Evolutionary conservation across 1,139 yeast species (phyloP).

Genomic region (Saccharomyces pastorianus): DNA sequence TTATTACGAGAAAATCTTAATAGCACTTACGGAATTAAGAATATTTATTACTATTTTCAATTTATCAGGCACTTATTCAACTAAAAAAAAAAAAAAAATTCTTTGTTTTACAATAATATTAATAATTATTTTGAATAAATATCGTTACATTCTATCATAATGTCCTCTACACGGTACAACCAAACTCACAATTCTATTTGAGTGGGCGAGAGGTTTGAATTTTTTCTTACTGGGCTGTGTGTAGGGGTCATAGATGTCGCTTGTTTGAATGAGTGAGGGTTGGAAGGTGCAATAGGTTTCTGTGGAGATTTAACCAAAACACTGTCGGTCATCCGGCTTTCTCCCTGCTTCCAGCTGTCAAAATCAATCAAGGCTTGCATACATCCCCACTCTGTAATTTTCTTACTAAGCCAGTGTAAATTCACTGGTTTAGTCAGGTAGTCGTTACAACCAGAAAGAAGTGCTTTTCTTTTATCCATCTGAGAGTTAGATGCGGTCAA

Average conservation of each 20-base stretch:
- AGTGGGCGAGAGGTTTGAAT: neutral
- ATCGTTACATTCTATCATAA: neutral
- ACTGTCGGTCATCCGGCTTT: slow-evolving; percentile 31
- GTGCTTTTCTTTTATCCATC: slow-evolving; percentile 83
- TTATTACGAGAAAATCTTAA: neutral
- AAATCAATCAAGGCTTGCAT: slow-evolving; percentile 97
- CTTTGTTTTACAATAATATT: neutral
- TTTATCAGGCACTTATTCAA: neutral
- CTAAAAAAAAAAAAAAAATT: neutral
- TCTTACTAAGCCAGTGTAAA: slow-evolving; percentile 85
- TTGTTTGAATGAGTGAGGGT: neutral
- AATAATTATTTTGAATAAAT: neutral
- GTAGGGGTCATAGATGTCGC: neutral
- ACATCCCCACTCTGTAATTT: slow-evolving; percentile 93
- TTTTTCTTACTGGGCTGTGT: neutral
- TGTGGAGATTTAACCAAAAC: slow-evolving; percentile 17
- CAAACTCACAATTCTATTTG: neutral
- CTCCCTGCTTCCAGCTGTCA: slow-evolving; percentile 74
- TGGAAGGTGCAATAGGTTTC: slow-evolving; percentile 2
- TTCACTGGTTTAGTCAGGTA: slow-evolving; percentile 95
- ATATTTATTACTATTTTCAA: neutral
- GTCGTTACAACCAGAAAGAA: slow-evolving; percentile 96
- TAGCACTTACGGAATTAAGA: neutral
- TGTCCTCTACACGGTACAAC: neutral
- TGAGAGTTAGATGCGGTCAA: slow-evolving; percentile 84